Evolutionary conservation across 2,329 filamentous ascomycete genomes (phyloP), one percentile per base, ranked within the genome.

Genomic region (Colletotrichum karsti): DNA sequence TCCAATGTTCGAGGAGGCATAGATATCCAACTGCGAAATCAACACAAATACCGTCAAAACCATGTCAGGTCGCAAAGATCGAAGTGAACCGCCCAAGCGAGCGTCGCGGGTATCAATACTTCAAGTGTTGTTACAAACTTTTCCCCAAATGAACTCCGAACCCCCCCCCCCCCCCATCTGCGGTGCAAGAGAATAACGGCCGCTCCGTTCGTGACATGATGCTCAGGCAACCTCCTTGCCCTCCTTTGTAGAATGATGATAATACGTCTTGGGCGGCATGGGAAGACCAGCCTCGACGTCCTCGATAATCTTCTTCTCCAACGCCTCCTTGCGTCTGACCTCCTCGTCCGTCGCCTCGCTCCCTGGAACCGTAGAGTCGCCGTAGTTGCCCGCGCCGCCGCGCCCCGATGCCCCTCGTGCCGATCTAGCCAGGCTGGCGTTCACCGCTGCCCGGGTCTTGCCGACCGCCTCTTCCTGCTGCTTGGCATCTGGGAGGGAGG

Each of bases 371-470:
- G 46, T 69, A 70, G 48, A 41, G 4, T 71, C 74, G 10, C 46
- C 55, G 79, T 84, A 90, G 75, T 89, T 90, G 2, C 87, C 88
- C 1, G 86, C 86, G n/a, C 88, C 88, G 24, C 88, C 88, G 5
- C 88, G 82, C 0, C 88, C 88, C 6, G 77, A 77, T 51, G 77
- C 70, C 9, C 73, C 75, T 10, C 59, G 69, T 30, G 55, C 61
- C 6, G 72, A 71, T 63, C 69, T 71, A 7, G 73, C 67, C 20
- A 70, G 51, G 56, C 75, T 77, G 6, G 78, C 77, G 20, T 69
- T 74, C 39, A 81, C 76, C 9, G 79, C 78, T 6, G 76, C 79
- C 15, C 72, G 75, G 39, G 74, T 77, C 71, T 74, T 77, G 69
- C 74, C 75, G 3, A 75, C 77, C 67, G 77, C 77, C 58, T 78